phyloP scores from a whole-genome alignment of 768 basidiomycete genomes.

The Russula foetens region DNA sequence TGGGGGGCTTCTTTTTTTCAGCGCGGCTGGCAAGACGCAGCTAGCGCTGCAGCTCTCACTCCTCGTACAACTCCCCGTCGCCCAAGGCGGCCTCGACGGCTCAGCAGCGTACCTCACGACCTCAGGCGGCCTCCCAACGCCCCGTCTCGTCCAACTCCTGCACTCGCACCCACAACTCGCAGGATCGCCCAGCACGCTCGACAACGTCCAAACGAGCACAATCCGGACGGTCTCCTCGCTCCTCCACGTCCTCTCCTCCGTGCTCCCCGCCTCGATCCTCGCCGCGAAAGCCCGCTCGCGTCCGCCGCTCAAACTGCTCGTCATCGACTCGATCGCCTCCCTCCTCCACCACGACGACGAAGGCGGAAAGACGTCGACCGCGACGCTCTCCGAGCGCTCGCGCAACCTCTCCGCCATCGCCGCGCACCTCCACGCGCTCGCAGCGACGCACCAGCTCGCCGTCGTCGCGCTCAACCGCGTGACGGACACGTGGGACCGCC shows the following conservation, averaged over 20 bases:
- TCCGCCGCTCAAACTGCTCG: slow-evolving; percentile 62
- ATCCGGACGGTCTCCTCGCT: slow-evolving; percentile 48
- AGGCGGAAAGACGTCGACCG: slow-evolving; percentile 42
- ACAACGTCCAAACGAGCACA: slow-evolving; percentile 54
- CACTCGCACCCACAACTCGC: slow-evolving; percentile 42
- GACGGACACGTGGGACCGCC: slow-evolving; percentile 55
- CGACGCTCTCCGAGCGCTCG: slow-evolving; percentile 65
- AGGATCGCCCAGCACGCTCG: slow-evolving; percentile 36
- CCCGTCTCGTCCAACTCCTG: slow-evolving; percentile 59
- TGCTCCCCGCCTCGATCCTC: slow-evolving; percentile 44
- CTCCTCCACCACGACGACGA: slow-evolving; percentile 52
- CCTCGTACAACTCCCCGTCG: slow-evolving; percentile 59
- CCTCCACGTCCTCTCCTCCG: slow-evolving; percentile 44
- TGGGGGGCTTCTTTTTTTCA: slow-evolving; percentile 26
- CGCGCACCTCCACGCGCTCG: slow-evolving; percentile 61
- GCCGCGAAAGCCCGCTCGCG: slow-evolving; percentile 24
- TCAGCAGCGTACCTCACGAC: slow-evolving; percentile 75
- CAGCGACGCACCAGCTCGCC: slow-evolving; percentile 53
- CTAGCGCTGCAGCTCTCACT: slow-evolving; percentile 79
- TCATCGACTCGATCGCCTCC: slow-evolving; percentile 86
- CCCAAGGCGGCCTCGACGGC: slow-evolving; percentile 51
- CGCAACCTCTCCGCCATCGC: slow-evolving; percentile 61
- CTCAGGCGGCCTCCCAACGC: slow-evolving; percentile 58
- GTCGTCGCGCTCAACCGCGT: slow-evolving; percentile 89
- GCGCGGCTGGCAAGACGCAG: slow-evolving; percentile 93